phyloP scores from a whole-genome alignment of 2,329 filamentous ascomycete genomes.

The Penicillium occitanis region DNA sequence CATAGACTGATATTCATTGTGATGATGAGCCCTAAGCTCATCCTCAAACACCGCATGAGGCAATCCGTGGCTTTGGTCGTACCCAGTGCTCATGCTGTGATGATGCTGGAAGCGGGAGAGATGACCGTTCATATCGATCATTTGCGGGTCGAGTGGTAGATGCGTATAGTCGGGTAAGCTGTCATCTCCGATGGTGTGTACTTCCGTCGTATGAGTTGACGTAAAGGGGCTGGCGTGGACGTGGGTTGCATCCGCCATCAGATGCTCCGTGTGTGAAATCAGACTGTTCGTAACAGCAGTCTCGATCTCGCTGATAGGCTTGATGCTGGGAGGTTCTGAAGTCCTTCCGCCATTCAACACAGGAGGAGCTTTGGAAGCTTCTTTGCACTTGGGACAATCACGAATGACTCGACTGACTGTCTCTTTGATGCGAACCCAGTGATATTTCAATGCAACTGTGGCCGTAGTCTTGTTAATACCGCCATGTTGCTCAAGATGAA shows the following conservation, averaged over 20 bases:
- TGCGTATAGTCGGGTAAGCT: slow-evolving; percentile 47
- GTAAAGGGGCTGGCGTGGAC: slow-evolving; percentile 35
- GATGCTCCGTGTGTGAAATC: slow-evolving; percentile 22
- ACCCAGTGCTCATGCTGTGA: slow-evolving; percentile 37
- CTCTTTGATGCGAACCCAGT: slow-evolving; percentile 98
- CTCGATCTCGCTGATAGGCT: slow-evolving; percentile 21
- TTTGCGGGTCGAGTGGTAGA: slow-evolving; percentile 61
- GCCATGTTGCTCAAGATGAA: slow-evolving; percentile 75
- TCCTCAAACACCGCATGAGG: slow-evolving; percentile 40
- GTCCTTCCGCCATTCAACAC: slow-evolving; percentile 31
- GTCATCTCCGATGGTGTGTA: slow-evolving; percentile 36
- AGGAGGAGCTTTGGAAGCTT: slow-evolving; percentile 62
- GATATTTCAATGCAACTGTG: slow-evolving; percentile 87
- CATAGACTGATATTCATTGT: slow-evolving; percentile 45
- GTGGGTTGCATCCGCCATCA: slow-evolving; percentile 30
- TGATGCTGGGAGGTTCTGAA: slow-evolving; percentile 26
- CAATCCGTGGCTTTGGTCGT: slow-evolving; percentile 34
- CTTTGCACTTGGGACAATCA: slow-evolving; percentile 87
- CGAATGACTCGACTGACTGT: slow-evolving; percentile 93
- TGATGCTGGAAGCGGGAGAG: slow-evolving; percentile 43
- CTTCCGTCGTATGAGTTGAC: slow-evolving; percentile 32
- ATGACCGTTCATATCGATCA: slow-evolving; percentile 55
- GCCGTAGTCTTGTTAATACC: slow-evolving; percentile 99
- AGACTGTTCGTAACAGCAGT: slow-evolving; percentile 10
- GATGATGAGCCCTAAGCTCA: slow-evolving; percentile 38